Base-by-base conservation (phyloP, 1,284 basidiomycete genomes). In the Fomes fomentarius region DNA sequence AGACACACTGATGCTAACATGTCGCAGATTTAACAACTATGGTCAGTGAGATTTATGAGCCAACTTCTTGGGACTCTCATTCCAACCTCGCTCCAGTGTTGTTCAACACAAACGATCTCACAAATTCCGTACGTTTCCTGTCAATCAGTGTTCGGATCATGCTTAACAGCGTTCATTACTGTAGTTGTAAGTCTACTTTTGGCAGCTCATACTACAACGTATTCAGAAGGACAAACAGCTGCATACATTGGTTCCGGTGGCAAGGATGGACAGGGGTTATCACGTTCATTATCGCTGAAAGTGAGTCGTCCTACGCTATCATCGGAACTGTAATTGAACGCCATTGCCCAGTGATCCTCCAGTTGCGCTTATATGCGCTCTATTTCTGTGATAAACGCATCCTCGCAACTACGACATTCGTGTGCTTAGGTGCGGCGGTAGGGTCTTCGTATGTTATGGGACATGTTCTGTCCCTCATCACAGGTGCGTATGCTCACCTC, bases 321-420 rank as follows among this genome's bases (percentile, higher is more conserved):
- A 22, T 15, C 7, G 19, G 10, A 11, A 24, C 4, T 4, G 11
- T 8, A 1, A 52, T 21, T 10, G 30, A 26, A 1, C 25, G n/a
- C 26, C 17, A 15, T 43, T 11, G 41, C n/a, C 15, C 55, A 84
- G 81, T 78, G 25, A 82, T 84, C 54, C 71, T 85, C 12, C 82
- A 82, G 66, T 78, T 84, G 66, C 79, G 83, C n/a, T 63, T 85
- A n/a, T 84, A 82, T 63, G 83, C 82, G 0, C 67, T 85, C 50
- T 84, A 83, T 65, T 78, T 77, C 54, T 64, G 81, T 26, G 74
- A 82, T 66, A 80, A 76, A 60, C 76, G 71, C 47, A 65, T 84
- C 24, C 72, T 84, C 2, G 66, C 66, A 3, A 54, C 80, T 17
- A 81, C 82, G 77, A 65, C 71, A 8, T 52, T 62, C 15, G 69